Base-by-base conservation (phyloP, 352 stramenopile genomes). In the Pythium sp. region DNA sequence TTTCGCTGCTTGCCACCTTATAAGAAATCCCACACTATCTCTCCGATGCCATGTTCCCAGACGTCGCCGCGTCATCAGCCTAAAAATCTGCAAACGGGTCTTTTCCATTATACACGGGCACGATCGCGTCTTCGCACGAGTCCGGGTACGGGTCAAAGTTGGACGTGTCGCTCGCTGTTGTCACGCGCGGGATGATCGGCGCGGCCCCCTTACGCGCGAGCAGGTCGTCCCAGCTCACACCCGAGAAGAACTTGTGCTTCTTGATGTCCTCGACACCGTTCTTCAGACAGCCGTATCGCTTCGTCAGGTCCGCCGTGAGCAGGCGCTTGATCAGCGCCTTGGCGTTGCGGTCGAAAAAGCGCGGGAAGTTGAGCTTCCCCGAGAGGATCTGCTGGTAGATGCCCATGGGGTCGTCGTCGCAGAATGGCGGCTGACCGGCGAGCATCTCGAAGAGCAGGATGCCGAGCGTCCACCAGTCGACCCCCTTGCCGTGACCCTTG, bases 381-480 rank as follows among this genome's bases (percentile, higher is more conserved):
- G 86, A 93, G 5, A 98, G 77, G 70, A 99, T 98, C 69, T 97
- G 92, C 77, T 98, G 92, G 80, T 98, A 99, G 65, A 98, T 98
- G 46, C 90, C 89, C 90, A 98, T 98, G 18, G 95, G 94, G 72
- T 99, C 96, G 63, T 98, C 91, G 78, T 98, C 95, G 67, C 96
- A 96, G 74, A 99, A 99, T 12, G 96, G 96, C 22, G 96, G 96
- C 77, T 98, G 94, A 12, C 96, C 96, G 26, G 94, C 93, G 5
- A 99, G 89, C 97, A 99, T 99, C 83, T 99, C 96, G 71, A 97
- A 99, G n/a, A 98, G 89, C 60, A 99, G 78, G 60, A 98, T 98
- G 53, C 96, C 97, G 49, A 99, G 76, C 18, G 96, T 98, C 97
- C 97, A 99, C 93, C 93, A 98, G 72, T 98, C 95, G 14, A 98